A percentile compares a stretch with the other conserved stretches of the same genome.
Conservation (phyloP, 2,329 filamentous ascomycete species). For the Trichoderma sp. region DNA sequence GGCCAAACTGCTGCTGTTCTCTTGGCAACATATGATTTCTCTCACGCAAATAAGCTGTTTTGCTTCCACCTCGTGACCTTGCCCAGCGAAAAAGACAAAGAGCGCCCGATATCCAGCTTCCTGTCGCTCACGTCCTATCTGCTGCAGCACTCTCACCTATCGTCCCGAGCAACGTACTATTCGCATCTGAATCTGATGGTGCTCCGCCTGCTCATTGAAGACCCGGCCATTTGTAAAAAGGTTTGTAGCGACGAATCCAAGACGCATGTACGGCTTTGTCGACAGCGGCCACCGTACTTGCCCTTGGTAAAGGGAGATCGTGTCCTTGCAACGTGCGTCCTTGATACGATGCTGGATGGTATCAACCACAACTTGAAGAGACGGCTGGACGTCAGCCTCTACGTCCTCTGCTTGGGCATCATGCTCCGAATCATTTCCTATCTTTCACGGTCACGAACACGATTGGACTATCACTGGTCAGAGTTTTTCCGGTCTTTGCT, state of each 20-base stretch:
- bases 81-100: conserved; percentile 62
- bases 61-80: conserved; percentile 77
- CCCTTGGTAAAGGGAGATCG: conserved; percentile 73
- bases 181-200: conserved; percentile 83
- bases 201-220: conserved; percentile 83
- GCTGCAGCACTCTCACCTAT: conserved; percentile 88
- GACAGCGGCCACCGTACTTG: conserved; percentile 83
- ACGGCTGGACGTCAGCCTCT: conserved; percentile 80
- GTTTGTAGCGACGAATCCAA: conserved; percentile 80
- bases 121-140: conserved; percentile 90
- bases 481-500: conserved; percentile 90
- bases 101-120: conserved; percentile 77
- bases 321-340: conserved; percentile 70
- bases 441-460: conserved; percentile 77
- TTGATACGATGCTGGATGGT: conserved; percentile 87
- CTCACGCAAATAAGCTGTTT: conserved; percentile 92
- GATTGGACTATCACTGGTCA: conserved; percentile 89
- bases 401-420: conserved; percentile 78
- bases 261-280: conserved; percentile 75
- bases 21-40: conserved; percentile 88
- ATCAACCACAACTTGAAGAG: conserved; percentile 92
- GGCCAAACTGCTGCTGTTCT: conserved; percentile 76
- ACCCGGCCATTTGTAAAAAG: conserved; percentile 76
- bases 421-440: conserved; percentile 81
- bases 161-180: conserved; percentile 75